Evolutionary conservation across 2,329 filamentous ascomycete species (phyloP).

Genomic region (Graphiopsis chlorocephala): DNA sequence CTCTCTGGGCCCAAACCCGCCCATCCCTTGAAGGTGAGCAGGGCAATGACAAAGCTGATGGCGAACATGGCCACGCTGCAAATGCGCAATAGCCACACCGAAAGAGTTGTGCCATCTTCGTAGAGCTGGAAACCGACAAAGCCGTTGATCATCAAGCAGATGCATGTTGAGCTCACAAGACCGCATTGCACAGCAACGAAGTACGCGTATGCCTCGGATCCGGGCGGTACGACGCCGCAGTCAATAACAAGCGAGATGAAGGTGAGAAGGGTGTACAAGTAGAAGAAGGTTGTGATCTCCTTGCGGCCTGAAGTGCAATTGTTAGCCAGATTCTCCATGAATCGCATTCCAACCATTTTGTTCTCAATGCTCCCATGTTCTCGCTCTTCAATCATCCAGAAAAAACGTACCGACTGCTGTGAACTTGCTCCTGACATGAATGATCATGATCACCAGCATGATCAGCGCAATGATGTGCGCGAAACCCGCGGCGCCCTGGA

Average conservation of each 20-base stretch:
- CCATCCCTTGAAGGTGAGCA: slow-evolving; percentile 92
- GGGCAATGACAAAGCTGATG: slow-evolving; percentile 79
- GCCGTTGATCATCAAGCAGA: slow-evolving; percentile 89
- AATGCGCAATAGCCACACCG: slow-evolving; percentile 85
- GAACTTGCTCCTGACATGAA: slow-evolving; percentile 96
- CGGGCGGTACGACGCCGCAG: slow-evolving; percentile 84
- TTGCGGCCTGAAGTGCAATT: slow-evolving; percentile 53
- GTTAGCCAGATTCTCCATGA: not conserved
- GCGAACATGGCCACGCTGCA: slow-evolving; percentile 78
- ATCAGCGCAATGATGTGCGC: slow-evolving; percentile 86
- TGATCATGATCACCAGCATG: slow-evolving; percentile 96
- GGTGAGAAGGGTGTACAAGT: slow-evolving; percentile 88
- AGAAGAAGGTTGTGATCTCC: slow-evolving; percentile 88
- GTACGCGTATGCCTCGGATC: slow-evolving; percentile 78
- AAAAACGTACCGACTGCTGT: slow-evolving; percentile 80
- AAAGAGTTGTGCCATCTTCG: slow-evolving; percentile 90
- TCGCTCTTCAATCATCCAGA: not conserved
- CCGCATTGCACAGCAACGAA: slow-evolving; percentile 87
- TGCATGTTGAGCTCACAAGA: slow-evolving; percentile 78
- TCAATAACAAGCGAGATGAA: slow-evolving; percentile 87
- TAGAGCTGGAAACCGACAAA: slow-evolving; percentile 99
- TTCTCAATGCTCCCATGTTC: not conserved
- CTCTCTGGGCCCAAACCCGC: slow-evolving; percentile 80
- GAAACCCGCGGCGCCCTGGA: slow-evolving; percentile 85
- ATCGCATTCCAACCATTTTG: not conserved